Percentiles rank a stretch among this genome's conserved stretches.
These are phyloP conservation scores for Chalciporus chontae DNA, from an alignment of 768 basidiomycete genomes.

Conservation along the genomic window DNA sequence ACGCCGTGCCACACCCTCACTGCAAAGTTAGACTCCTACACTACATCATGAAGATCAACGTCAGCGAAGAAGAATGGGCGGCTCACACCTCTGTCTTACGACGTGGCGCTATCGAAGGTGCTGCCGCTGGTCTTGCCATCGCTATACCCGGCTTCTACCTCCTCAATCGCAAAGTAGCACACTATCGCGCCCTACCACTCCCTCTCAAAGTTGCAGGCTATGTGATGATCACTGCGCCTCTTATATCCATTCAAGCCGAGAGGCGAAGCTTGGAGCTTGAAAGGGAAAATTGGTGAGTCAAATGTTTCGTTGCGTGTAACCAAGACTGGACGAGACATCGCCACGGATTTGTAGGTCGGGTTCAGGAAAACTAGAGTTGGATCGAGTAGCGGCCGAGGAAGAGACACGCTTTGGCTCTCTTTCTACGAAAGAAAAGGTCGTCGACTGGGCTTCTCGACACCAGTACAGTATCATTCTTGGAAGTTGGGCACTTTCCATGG, in stretches of 20 bases:
- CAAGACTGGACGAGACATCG: neutral
- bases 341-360: conserved; percentile 31
- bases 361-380: conserved; percentile 49
- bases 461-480: conserved; percentile 73
- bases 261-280: conserved; percentile 65
- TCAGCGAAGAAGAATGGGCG: conserved; percentile 45
- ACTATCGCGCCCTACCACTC: conserved; percentile 62
- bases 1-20: too few species aligned
- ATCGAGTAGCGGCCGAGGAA: conserved; percentile 34
- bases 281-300: conserved; percentile 53
- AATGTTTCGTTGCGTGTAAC: neutral
- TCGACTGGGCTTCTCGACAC: conserved; percentile 63
- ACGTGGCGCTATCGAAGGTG: conserved; percentile 63
- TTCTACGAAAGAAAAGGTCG: conserved; percentile 46
- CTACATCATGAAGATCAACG: conserved; percentile 27
- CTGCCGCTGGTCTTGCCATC: conserved; percentile 40
- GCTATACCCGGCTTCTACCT: conserved; percentile 49
- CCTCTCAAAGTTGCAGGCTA: conserved; percentile 68
- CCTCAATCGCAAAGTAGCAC: conserved; percentile 49
- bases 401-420: conserved; percentile 50
- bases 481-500: conserved; percentile 70
- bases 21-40: neutral
- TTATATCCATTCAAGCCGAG: conserved; percentile 71
- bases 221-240: conserved; percentile 64
- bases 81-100: conserved; percentile 53